Percentiles rank a stretch among this genome's conserved stretches.
These are phyloP conservation scores for Cladosporium phlei DNA, from an alignment of 2,329 filamentous ascomycete genomes.

Conservation along the genomic window DNA sequence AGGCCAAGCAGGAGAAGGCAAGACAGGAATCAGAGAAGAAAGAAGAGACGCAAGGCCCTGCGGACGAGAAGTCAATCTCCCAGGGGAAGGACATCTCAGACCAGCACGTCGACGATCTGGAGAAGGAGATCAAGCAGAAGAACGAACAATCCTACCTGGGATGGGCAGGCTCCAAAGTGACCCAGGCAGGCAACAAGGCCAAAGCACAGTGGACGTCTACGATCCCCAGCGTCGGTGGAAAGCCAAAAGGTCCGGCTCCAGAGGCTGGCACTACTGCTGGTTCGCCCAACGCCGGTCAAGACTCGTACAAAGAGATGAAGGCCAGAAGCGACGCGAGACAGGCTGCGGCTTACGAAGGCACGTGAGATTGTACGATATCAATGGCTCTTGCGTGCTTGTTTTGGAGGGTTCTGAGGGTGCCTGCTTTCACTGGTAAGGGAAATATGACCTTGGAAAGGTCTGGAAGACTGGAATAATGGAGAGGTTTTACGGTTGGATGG, in stretches of 20 bases:
- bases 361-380: too few relatives aligned
- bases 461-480: too few relatives aligned
- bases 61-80: constrained; percentile 12
- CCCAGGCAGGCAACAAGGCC: constrained; percentile 24
- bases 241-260: background rate
- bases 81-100: constrained; percentile 25
- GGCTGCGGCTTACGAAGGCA: constrained; percentile 8
- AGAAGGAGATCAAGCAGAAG: constrained; percentile 41
- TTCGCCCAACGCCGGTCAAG: constrained; percentile 1
- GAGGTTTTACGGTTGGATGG: too few relatives aligned
- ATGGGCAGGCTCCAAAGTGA: constrained; percentile 41
- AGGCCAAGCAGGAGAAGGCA: constrained; percentile 36
- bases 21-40: constrained; percentile 26
- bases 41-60: constrained; percentile 15
- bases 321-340: constrained; percentile 15
- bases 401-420: too few relatives aligned
- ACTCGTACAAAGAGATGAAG: constrained; percentile 15
- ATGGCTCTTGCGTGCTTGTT: too few relatives aligned
- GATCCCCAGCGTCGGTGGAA: constrained; percentile 8
- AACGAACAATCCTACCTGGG: constrained; percentile 41
- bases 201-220: constrained; percentile 10
- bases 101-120: constrained; percentile 32
- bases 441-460: too few relatives aligned
- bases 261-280: background rate
- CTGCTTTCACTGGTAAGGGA: too few relatives aligned